Evolutionary conservation across 2,329 filamentous ascomycete genomes (phyloP).

Genomic region (Colletotrichum horii): DNA sequence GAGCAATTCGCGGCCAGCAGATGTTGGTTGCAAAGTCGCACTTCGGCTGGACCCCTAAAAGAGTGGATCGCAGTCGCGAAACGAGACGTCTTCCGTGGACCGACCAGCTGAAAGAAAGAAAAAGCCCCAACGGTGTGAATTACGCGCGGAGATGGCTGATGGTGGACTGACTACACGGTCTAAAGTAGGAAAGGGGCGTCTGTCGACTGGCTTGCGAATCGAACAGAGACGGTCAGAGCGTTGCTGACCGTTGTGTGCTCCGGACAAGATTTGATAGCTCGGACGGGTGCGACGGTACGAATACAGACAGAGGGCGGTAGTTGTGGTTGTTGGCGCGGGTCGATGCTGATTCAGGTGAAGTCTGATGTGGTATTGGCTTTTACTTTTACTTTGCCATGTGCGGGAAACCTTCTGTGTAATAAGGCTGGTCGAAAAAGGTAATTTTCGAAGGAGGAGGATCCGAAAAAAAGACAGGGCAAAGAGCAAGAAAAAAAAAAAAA

Average conservation of each 20-base stretch:
- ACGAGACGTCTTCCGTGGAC: not conserved
- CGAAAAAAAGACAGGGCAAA: not conserved
- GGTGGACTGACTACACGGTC: conserved; percentile 13
- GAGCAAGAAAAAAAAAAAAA: not conserved
- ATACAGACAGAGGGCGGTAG: not conserved
- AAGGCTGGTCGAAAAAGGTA: not conserved
- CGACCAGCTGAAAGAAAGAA: not conserved
- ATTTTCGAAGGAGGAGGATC: not conserved
- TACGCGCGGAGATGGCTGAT: not conserved
- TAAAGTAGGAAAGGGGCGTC: not conserved
- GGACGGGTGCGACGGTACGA: not conserved
- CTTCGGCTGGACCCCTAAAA: not conserved
- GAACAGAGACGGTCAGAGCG: not conserved
- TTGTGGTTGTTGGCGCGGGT: not conserved
- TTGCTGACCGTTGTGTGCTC: not conserved
- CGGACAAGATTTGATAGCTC: not conserved
- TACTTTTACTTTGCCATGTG: not conserved
- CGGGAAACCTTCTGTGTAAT: not conserved
- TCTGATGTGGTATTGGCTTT: not conserved
- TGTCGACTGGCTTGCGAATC: not conserved
- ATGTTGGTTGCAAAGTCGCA: not conserved
- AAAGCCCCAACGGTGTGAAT: not conserved
- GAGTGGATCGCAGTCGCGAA: not conserved
- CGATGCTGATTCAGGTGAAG: not conserved
- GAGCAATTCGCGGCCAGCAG: not conserved